Evolutionary conservation across 1,139 yeast species (phyloP).

Genomic region (Candida mesenterica): DNA sequence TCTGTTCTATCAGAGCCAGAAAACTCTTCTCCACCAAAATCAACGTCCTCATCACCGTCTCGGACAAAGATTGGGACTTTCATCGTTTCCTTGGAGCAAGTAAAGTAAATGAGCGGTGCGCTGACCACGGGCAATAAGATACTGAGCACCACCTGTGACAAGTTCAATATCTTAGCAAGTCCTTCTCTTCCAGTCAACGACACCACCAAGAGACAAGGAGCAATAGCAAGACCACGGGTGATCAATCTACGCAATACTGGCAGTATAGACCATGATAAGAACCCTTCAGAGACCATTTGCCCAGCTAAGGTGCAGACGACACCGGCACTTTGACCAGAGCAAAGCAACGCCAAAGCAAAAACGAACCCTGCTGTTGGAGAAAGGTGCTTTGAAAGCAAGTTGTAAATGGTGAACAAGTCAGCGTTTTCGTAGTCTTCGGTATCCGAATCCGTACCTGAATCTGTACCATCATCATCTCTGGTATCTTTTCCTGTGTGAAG

Average conservation of each 20-base stretch:
- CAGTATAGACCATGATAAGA: slow-evolving; percentile 76
- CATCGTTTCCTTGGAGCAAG: slow-evolving; percentile 75
- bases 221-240: slow-evolving; percentile 81
- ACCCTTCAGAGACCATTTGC: slow-evolving; percentile 95
- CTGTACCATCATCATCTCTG: slow-evolving; percentile 38
- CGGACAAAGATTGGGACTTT: slow-evolving; percentile 51
- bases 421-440: slow-evolving; percentile 55
- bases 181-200: slow-evolving; percentile 81
- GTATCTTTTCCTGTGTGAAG: slow-evolving; percentile 25
- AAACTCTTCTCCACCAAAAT: slow-evolving; percentile 20
- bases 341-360: slow-evolving; percentile 86
- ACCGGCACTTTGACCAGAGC: slow-evolving; percentile 98
- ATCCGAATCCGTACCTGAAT: slow-evolving; percentile 41
- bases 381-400: slow-evolving; percentile 66
- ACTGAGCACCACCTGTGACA: slow-evolving; percentile 85
- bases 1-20: slow-evolving; percentile 1
- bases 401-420: slow-evolving; percentile 82
- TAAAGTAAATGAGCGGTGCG: slow-evolving; percentile 86
- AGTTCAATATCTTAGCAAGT: slow-evolving; percentile 72
- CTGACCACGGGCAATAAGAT: slow-evolving; percentile 83
- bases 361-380: slow-evolving; percentile 92
- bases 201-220: slow-evolving; percentile 85
- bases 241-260: slow-evolving; percentile 85
- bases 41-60: slow-evolving; percentile 32
- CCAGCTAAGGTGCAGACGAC: slow-evolving; percentile 97